These are phyloP conservation scores for Gaeumannomyces tritici DNA, from an alignment of 2,329 filamentous ascomycete species.

Conservation along the genomic window DNA sequence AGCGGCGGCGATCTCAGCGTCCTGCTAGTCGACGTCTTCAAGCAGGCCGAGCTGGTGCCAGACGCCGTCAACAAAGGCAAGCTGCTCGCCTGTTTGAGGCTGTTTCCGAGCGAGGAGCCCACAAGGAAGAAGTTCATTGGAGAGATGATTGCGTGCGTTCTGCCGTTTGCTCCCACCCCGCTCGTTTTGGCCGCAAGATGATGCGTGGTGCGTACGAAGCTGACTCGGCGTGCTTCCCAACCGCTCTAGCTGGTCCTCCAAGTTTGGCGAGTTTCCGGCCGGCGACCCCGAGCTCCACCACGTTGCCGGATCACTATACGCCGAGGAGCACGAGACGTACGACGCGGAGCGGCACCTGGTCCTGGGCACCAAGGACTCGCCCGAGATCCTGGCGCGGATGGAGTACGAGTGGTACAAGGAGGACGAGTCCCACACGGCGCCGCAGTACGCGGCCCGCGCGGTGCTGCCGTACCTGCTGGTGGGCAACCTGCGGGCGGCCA, in stretches of 20 bases:
- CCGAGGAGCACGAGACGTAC: slow-evolving; percentile 87
- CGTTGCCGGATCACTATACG: slow-evolving; percentile 77
- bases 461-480: slow-evolving; percentile 85
- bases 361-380: slow-evolving; percentile 81
- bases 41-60: slow-evolving; percentile 70
- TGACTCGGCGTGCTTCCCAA: slow-evolving; percentile 1
- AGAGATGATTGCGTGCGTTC: slow-evolving; percentile 67
- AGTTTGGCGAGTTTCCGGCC: slow-evolving; percentile 76
- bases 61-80: slow-evolving; percentile 67
- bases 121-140: slow-evolving; percentile 87
- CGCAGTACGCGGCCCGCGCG: slow-evolving; percentile 75
- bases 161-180: too few species aligned
- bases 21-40: slow-evolving; percentile 83
- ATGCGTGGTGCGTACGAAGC: not conserved
- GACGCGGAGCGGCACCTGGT: slow-evolving; percentile 87
- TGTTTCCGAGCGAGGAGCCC: slow-evolving; percentile 77
- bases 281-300: slow-evolving; percentile 94
- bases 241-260: slow-evolving; percentile 65
- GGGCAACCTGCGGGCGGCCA: slow-evolving; percentile 84
- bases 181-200: not conserved
- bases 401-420: slow-evolving; percentile 92
- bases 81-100: slow-evolving; percentile 66
- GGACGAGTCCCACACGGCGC: slow-evolving; percentile 79
- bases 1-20: slow-evolving; percentile 85
- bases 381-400: slow-evolving; percentile 68